phyloP scores from a whole-genome alignment of 148 eudicot genomes.

The Silene conica region DNA sequence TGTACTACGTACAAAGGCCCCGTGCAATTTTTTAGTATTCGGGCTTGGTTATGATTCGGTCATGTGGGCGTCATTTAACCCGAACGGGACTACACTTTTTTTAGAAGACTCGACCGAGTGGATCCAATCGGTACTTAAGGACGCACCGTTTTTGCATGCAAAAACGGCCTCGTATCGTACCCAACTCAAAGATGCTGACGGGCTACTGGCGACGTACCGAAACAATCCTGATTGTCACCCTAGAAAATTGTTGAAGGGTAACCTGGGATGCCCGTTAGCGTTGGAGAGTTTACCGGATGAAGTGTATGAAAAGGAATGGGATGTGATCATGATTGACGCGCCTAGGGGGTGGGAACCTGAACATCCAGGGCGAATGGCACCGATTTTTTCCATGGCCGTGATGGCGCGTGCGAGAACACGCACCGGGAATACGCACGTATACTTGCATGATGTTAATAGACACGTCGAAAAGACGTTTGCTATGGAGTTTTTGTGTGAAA shows the following conservation, averaged over 20 bases:
- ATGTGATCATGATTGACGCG: slow-evolving; percentile 48
- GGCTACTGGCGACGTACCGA: slow-evolving; percentile 21
- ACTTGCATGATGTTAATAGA: slow-evolving; percentile 40
- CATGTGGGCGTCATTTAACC: slow-evolving; percentile 48
- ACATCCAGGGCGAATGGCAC: slow-evolving; percentile 49
- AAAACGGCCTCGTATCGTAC: slow-evolving; percentile 34
- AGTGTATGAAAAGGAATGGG: slow-evolving; percentile 48
- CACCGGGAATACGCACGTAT: slow-evolving; percentile 38
- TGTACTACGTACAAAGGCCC: slow-evolving; percentile 19
- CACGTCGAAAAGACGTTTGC: slow-evolving; percentile 36
- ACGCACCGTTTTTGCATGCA: slow-evolving; percentile 32
- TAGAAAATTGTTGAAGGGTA: slow-evolving; percentile 12
- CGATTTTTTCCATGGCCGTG: slow-evolving; percentile 43
- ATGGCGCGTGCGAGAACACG: slow-evolving; percentile 39
- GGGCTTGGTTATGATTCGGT: slow-evolving; percentile 47
- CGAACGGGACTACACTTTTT: slow-evolving; percentile 36
- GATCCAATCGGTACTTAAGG: slow-evolving; percentile 24
- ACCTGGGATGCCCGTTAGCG: slow-evolving; percentile 25
- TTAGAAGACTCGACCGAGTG: slow-evolving; percentile 41
- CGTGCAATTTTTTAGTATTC: slow-evolving; percentile 41
- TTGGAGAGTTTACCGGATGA: slow-evolving; percentile 27
- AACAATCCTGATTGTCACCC: slow-evolving; percentile 32
- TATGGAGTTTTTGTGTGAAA: slow-evolving; percentile 42
- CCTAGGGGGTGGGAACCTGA: slow-evolving; percentile 33
- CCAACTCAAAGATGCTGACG: slow-evolving; percentile 26